A percentile compares a stretch with the other conserved stretches of the same genome.
Evolutionary conservation across 2,329 filamentous ascomycete genomes (phyloP).

Genomic region (Paramyrothecium roridum): DNA sequence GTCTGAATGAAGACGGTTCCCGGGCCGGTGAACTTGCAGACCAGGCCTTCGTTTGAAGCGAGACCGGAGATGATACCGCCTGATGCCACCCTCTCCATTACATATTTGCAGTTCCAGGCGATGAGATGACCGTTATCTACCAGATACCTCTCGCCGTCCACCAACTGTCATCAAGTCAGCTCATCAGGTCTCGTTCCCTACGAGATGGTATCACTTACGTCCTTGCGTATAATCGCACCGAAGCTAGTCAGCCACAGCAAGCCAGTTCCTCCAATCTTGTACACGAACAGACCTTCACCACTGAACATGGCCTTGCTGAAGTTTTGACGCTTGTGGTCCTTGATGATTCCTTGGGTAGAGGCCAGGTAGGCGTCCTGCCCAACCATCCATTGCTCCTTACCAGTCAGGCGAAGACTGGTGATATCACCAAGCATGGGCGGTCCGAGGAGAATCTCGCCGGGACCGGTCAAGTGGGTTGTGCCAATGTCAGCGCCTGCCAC

Average conservation of each 20-base stretch:
- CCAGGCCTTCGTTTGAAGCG: constrained; percentile 78
- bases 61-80: constrained; percentile 91
- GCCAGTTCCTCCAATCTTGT: constrained; percentile 78
- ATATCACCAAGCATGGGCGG: constrained; percentile 82
- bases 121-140: constrained; percentile 92
- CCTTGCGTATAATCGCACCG: constrained; percentile 91
- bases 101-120: constrained; percentile 95
- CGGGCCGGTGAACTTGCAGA: constrained; percentile 91
- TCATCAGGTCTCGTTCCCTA: neutral
- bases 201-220: constrained; percentile 54
- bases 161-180: constrained; percentile 34
- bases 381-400: constrained; percentile 75
- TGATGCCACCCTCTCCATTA: constrained; percentile 83
- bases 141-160: constrained; percentile 79
- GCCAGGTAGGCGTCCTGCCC: constrained; percentile 86
- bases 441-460: constrained; percentile 83
- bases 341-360: constrained; percentile 80
- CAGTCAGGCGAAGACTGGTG: constrained; percentile 70
- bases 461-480: constrained; percentile 79
- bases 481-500: constrained; percentile 76
- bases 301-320: constrained; percentile 90
- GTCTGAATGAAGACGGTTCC: constrained; percentile 93
- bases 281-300: constrained; percentile 88
- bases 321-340: constrained; percentile 82
- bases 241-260: constrained; percentile 90